phyloP scores from a whole-genome alignment of 2,329 filamentous ascomycete genomes.

The Alternaria burnsii region DNA sequence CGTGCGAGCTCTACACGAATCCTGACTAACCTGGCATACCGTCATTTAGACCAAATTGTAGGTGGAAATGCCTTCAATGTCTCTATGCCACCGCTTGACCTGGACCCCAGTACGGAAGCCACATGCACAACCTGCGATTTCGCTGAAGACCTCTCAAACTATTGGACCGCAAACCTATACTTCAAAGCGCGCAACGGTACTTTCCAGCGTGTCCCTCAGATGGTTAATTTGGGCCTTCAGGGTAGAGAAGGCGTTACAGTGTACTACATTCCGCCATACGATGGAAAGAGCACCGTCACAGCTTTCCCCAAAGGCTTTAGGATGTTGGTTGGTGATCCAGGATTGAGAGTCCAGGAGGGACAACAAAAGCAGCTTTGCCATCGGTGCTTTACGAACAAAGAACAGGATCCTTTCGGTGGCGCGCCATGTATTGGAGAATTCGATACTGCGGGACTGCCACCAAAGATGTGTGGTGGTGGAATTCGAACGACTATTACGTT shows the following conservation, averaged over 20 bases:
- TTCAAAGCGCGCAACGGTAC: conserved; percentile 40
- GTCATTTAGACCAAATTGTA: conserved; percentile 32
- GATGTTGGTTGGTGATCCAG: conserved; percentile 38
- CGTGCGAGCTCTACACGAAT: background rate
- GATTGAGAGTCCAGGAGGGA: conserved; percentile 24
- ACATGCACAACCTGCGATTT: conserved; percentile 39
- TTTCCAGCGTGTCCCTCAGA: conserved; percentile 41
- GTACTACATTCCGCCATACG: conserved; percentile 44
- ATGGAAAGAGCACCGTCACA: conserved; percentile 48
- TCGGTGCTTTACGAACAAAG: conserved; percentile 55
- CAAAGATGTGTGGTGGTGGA: conserved; percentile 48
- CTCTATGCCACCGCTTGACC: conserved; percentile 27
- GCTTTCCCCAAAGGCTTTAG: conserved; percentile 40
- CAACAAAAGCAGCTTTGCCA: conserved; percentile 53
- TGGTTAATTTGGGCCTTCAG: conserved; percentile 36
- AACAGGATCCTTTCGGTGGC: conserved; percentile 51
- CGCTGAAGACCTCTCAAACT: conserved; percentile 32
- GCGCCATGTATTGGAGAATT: conserved; percentile 49
- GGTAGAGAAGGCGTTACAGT: conserved; percentile 40
- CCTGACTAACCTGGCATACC: background rate
- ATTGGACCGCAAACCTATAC: conserved; percentile 42
- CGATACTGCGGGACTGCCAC: conserved; percentile 36
- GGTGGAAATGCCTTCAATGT: conserved; percentile 42
- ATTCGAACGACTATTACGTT: conserved; percentile 59
- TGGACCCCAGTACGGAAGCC: conserved; percentile 27